Evolutionary conservation across 2,329 filamentous ascomycete genomes (phyloP).

Genomic region (Rhinocladiella mackenziei): DNA sequence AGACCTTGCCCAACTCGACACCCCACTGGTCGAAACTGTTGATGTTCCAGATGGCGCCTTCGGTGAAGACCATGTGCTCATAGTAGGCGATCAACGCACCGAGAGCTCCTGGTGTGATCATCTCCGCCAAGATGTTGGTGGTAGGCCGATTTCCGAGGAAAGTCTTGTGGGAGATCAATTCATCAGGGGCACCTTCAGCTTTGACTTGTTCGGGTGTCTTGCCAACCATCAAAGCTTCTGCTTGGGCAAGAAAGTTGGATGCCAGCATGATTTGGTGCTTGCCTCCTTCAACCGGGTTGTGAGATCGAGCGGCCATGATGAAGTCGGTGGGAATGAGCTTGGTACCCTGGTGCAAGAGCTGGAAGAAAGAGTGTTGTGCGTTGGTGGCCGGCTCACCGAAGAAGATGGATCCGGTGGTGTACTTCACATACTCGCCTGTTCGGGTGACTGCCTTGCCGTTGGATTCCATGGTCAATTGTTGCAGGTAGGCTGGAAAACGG

Average conservation of each 20-base stretch:
- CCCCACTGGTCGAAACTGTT: slow-evolving; percentile 99
- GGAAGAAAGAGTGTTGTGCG: slow-evolving; percentile 99
- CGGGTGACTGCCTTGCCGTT: slow-evolving; percentile 97
- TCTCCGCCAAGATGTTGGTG: slow-evolving; percentile 86
- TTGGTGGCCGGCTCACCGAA: slow-evolving; percentile 99
- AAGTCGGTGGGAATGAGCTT: slow-evolving; percentile 99
- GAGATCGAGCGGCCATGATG: slow-evolving; percentile 90
- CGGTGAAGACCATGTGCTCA: slow-evolving; percentile 96
- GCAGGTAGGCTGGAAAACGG: slow-evolving; percentile 97
- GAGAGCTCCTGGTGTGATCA: slow-evolving; percentile 89
- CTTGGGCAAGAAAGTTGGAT: slow-evolving; percentile 50
- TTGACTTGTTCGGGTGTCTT: slow-evolving; percentile 48
- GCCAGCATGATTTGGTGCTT: slow-evolving; percentile 74
- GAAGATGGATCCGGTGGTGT: slow-evolving; percentile 91
- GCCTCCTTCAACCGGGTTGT: slow-evolving; percentile 90
- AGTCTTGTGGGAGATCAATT: slow-evolving; percentile 91
- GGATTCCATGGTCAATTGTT: slow-evolving; percentile 99
- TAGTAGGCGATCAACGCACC: slow-evolving; percentile 98
- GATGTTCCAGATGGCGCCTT: slow-evolving; percentile 98
- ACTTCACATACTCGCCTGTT: slow-evolving; percentile 82
- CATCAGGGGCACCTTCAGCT: slow-evolving; percentile 45
- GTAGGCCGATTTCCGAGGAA: slow-evolving; percentile 97
- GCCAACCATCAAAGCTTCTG: slow-evolving; percentile 53
- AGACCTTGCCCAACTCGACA: slow-evolving; percentile 92
- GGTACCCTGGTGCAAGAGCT: slow-evolving; percentile 97